phyloP scores from a whole-genome alignment of 2,329 filamentous ascomycete species.

The Monosporascus cannonballus region DNA sequence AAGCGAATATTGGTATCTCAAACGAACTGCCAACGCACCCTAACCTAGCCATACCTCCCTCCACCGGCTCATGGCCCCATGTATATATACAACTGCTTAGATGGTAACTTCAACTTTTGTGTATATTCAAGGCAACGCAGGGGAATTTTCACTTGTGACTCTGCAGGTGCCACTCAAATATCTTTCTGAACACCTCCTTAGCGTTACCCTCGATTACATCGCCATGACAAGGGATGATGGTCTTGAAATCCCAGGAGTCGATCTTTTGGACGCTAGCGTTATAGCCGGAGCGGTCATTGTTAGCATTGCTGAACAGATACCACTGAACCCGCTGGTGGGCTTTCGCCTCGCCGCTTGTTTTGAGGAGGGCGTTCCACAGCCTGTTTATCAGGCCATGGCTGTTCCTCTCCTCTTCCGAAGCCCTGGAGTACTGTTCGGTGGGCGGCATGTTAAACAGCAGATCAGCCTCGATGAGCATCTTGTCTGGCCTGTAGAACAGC shows the following conservation, averaged over 20 bases:
- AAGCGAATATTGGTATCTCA: no score
- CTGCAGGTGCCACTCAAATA: constrained; percentile 78
- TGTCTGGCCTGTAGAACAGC: constrained; percentile 74
- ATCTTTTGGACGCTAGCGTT: constrained; percentile 65
- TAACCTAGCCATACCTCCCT: no score
- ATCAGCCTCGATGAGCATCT: constrained; percentile 81
- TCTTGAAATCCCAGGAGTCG: constrained; percentile 74
- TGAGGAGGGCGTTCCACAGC: constrained; percentile 49
- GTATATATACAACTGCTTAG: not conserved
- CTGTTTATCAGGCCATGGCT: constrained; percentile 32
- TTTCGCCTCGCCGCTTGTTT: constrained; percentile 57
- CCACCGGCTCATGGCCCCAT: no score
- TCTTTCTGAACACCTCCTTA: constrained; percentile 69
- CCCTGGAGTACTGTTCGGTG: constrained; percentile 72
- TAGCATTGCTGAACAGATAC: constrained; percentile 56
- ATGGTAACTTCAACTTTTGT: no score
- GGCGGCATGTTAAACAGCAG: constrained; percentile 87
- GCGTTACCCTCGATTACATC: constrained; percentile 72
- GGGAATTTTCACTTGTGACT: constrained; percentile 21
- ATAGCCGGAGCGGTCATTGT: constrained; percentile 60
- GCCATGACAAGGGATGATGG: constrained; percentile 86
- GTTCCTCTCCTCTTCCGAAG: constrained; percentile 39
- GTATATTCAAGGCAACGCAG: not conserved
- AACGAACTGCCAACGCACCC: no score
- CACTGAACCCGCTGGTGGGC: constrained; percentile 78